phyloP scores from a whole-genome alignment of 2,329 filamentous ascomycete genomes.

The Neofusicoccum laricinum region DNA sequence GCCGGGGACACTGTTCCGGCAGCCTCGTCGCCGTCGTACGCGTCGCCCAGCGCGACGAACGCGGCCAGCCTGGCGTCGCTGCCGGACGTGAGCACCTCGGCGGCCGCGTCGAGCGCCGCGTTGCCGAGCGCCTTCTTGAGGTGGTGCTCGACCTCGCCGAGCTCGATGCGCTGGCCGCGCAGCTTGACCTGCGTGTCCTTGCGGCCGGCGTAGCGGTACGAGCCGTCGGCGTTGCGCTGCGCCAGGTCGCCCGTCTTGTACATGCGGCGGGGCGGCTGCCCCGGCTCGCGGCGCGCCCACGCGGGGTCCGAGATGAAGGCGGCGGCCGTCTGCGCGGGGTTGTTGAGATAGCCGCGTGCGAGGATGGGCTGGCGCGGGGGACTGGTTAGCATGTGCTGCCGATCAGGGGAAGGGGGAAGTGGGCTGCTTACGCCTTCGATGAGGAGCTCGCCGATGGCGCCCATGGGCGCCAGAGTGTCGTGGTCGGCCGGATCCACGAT shows the following conservation, averaged over 20 bases:
- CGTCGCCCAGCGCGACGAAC: neutral
- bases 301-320: conserved; percentile 31
- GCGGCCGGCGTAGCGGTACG: conserved; percentile 34
- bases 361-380: conserved; percentile 36
- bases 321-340: conserved; percentile 28
- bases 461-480: conserved; percentile 26
- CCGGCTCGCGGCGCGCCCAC: conserved; percentile 22
- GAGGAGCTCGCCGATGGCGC: conserved; percentile 23
- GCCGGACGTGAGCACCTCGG: neutral
- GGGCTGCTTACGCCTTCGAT: conserved; percentile 19
- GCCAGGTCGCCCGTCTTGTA: conserved; percentile 36
- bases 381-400: neutral
- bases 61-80: neutral
- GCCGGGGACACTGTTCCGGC: neutral
- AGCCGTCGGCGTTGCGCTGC: conserved; percentile 30
- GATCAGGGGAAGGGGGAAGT: neutral
- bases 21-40: neutral
- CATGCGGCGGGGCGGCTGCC: conserved; percentile 24
- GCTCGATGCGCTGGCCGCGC: conserved; percentile 45
- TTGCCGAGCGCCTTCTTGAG: conserved; percentile 23
- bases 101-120: conserved; percentile 21
- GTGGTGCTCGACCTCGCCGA: conserved; percentile 47
- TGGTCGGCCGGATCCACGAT: conserved; percentile 29
- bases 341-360: conserved; percentile 32
- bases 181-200: conserved; percentile 38